Base-by-base conservation (phyloP, 2,329 filamentous ascomycete species). In the Lachnellula subtilissima region DNA sequence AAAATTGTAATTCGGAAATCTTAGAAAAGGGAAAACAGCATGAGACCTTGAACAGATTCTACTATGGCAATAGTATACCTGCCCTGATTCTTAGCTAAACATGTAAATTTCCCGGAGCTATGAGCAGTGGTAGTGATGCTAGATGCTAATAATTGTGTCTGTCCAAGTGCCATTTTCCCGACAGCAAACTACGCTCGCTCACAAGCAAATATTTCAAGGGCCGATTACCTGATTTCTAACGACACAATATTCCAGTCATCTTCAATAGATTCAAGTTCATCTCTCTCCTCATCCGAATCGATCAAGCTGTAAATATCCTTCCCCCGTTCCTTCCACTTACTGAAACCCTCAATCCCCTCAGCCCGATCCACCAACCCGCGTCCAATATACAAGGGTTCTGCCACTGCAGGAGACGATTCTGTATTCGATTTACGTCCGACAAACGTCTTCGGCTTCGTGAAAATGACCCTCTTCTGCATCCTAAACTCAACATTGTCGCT, bases 201-300 rank as follows among this genome's bases (percentile, higher is more conserved):
- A 40, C 4, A 15, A 40, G 37, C 37, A 6, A 40, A 40, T 40
- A 17, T 15, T 40, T 40, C 37, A 15, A 17, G 12, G 7, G n/a
- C 37, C 37, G 5, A 40, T 17, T 40, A 15, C 37, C 11, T 40
- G 14, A 17, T 40, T 17, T 40, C 37, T 40, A 40, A 40, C 37
- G 8, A 40, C 14, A 17, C 15, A 15, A 17, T 6, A 58, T 47
- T 43, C 23, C 52, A 64, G 53, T 60, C 58, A 63, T 64, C 59
- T 51, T 62, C 59, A 35, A 64, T 62, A 62, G 59, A 60, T 60
- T 61, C 58, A 40, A 60, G 43, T 9, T 59, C 56, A 45, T 15
- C 14, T 15, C 56, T 52, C 42, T 54, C 37, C 32, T 58, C 52
- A 53, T 59, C 42, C 35, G 46, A 55, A 37, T 45, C 52, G 14